Evolutionary conservation across 2,329 filamentous ascomycete species (phyloP).

Genomic region (Ceratocystis alfenasii): DNA sequence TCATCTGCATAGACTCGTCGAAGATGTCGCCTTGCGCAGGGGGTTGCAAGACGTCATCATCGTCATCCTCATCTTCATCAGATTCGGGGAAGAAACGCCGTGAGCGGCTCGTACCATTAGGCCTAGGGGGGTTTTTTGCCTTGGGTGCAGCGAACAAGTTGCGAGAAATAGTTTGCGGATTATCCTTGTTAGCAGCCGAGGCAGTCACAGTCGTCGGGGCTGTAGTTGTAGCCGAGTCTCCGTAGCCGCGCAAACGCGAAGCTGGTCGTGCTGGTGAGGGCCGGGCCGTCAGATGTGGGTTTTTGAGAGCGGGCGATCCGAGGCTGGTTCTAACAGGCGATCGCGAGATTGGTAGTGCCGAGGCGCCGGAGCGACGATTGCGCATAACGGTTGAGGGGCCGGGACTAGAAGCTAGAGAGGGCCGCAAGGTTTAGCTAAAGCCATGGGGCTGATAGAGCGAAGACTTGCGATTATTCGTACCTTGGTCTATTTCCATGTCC

Average conservation of each 20-base stretch:
- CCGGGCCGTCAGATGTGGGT: conserved; percentile 42
- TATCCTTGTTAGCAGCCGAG: conserved; percentile 4
- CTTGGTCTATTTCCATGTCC: conserved; percentile 40
- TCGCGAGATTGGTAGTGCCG: conserved; percentile 37
- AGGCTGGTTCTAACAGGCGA: conserved; percentile 55
- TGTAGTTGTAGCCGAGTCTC: background rate
- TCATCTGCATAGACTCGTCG: conserved; percentile 36
- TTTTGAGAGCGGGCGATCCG: conserved; percentile 49
- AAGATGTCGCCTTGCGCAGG: conserved; percentile 24
- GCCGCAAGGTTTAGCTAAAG: background rate
- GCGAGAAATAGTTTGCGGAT: conserved; percentile 36
- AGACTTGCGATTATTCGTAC: conserved; percentile 22
- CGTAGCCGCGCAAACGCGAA: background rate
- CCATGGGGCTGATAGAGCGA: background rate
- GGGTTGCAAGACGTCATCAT: conserved; percentile 24
- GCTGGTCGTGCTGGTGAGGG: conserved; percentile 32
- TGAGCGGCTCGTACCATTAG: background rate
- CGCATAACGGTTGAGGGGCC: conserved; percentile 43
- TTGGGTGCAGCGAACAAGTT: conserved; percentile 40
- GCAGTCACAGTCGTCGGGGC: background rate
- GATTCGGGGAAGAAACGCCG: conserved; percentile 23
- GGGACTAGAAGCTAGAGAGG: conserved; percentile 37
- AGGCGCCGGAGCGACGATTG: conserved; percentile 39
- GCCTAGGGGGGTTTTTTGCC: conserved; percentile 23
- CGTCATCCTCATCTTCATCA: conserved; percentile 23